Evolutionary conservation across 148 eudicot genomes (phyloP), one percentile per base, ranked within the genome.

Genomic region (Vaccinium corymbosum): DNA sequence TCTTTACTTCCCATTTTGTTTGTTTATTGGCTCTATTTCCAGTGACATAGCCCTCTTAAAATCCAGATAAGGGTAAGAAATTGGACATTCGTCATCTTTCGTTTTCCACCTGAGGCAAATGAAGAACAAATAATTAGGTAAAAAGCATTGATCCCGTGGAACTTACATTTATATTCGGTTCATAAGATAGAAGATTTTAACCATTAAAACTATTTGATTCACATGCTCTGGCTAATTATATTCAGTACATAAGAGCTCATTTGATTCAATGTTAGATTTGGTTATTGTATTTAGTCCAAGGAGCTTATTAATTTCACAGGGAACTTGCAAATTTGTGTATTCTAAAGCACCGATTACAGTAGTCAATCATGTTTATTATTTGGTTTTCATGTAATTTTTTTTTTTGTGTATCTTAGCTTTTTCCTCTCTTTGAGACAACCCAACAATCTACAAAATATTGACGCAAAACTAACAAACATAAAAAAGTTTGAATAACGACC

Each of bases 51-150:
- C 90, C 59, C 73, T 83, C 77, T 81, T 84, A 72, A 91, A 91
- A 4, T 89, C 93, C 88, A 91, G 48, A 61, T 86, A 91, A 1
- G 93, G 93, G 82, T 79, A 85, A 51, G 89, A 88, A 7, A 91
- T 79, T 53, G 93, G 91, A 64, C 10, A 81, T 53, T 89, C 91
- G 10, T 87, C 91, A 52, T 76, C 93, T 35, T 81, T 83, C 15
- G 66, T 53, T 86, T 83, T 89, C 93, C 93, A 91, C 87, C 93
- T 91, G 81, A 13, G 46, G 50, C 57, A 83, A 77, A 3, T 38
- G 14, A 55, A 35, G 14, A 27, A 25, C 27, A 2, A 59, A 12
- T 62, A n/a, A 62, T n/a, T 3, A 62, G 29, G 13, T 62, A 62
- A 22, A 62, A 62, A 62, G 2, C 70, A 62, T 62, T 22, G 14